Evolutionary conservation across 2,329 filamentous ascomycete species (phyloP), one percentile per base, ranked within the genome.

Genomic region (Neospermospora avenae): DNA sequence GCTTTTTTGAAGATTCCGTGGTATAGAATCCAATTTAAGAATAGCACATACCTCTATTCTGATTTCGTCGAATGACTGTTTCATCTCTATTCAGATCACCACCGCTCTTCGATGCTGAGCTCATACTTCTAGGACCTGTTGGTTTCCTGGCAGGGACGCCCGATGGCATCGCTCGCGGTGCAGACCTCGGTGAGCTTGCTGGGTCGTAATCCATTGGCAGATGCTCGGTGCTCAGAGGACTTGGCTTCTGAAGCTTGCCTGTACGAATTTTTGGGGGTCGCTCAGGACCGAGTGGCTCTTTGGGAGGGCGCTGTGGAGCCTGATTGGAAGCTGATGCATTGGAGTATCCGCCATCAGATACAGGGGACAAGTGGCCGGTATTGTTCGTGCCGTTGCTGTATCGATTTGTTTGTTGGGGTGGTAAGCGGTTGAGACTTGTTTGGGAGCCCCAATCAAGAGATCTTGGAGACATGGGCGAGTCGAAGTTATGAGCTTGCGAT

Each of bases 401-500:
- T 8, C 84, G 79, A 69, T 82, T 75, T 11, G 85, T 77, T 78
- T 84, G 59, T 76, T 80, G 13, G 80, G 37, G 80, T 79, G 69
- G 69, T 6, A 73, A 56, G 28, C 83, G 80, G 68, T 81, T 76
- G 7, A 88, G 76, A 64, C 82, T 86, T 39, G 81, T 84, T 48
- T 78, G 80, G 1, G 85, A 88, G 13, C 83, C 83, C 84, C 85
- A 88, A 57, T 87, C 83, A 0, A 83, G 76, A 0, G 84, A 87
- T 56, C 77, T 77, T 3, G 84, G 85, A 31, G 84, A 85, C 76
- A 80, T 80, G 1, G 84, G 80, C 1, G 66, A 62, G 64, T 85
- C 83, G 70, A 84, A 92, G 58, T 86, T 82, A 57, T 88, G 82
- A 3, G 89, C 90, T 62, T 89, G 87, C 8, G 81, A 84, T 75